A percentile compares a stretch with the other conserved stretches of the same genome.
Conservation (phyloP, 2,329 filamentous ascomycete genomes). For the Talaromyces islandicus region DNA sequence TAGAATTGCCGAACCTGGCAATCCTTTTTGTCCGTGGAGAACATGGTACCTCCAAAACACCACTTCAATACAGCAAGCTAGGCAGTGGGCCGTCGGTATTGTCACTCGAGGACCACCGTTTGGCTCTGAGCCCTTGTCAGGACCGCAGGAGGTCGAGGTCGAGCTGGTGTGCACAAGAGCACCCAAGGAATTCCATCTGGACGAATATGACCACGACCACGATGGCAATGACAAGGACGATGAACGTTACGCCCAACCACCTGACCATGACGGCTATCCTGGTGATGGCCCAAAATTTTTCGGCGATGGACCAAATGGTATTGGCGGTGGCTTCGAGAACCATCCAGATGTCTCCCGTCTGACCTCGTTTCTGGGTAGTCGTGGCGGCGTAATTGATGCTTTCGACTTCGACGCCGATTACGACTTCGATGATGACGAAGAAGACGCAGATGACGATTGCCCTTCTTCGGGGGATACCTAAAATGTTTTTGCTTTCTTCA, state of each 20-base stretch:
- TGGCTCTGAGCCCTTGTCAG: conserved; percentile 17
- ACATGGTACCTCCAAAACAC: conserved; percentile 32
- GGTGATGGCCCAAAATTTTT: neutral
- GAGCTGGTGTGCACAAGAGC: conserved; percentile 33
- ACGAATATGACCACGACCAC: neutral
- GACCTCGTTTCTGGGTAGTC: neutral
- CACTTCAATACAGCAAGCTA: conserved; percentile 26
- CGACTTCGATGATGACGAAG: conserved; percentile 1
- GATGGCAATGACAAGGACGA: neutral
- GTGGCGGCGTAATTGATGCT: neutral
- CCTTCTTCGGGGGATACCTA: neutral
- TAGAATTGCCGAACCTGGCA: conserved; percentile 24
- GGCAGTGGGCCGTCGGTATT: conserved; percentile 32
- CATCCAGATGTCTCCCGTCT: neutral
- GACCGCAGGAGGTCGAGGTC: conserved; percentile 27
- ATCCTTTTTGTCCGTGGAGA: conserved; percentile 24
- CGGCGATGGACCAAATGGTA: neutral
- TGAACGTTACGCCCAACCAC: neutral
- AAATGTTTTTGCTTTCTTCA: neutral
- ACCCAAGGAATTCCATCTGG: conserved; percentile 13
- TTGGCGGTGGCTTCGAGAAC: too few relatives aligned
- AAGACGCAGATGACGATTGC: neutral
- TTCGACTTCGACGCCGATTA: conserved; percentile 5
- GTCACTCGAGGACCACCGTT: conserved; percentile 27
- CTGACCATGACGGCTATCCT: neutral